Conservation (phyloP, 495 filamentous ascomycete species). For the Peziza echinospora region DNA sequence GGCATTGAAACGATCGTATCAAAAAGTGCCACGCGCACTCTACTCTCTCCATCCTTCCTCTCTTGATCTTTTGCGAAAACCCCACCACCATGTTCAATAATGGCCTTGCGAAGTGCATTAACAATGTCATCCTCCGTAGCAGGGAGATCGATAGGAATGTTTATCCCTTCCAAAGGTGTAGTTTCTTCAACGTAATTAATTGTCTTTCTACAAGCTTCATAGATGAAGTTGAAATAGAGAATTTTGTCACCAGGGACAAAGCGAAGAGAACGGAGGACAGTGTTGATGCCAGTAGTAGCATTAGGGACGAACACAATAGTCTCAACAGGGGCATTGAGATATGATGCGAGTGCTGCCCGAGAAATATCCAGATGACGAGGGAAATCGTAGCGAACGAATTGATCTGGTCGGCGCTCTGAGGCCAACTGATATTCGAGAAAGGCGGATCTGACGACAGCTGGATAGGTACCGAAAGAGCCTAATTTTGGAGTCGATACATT, state of each 20-base stretch:
- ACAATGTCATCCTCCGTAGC: constrained; percentile 29
- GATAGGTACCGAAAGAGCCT: too few relatives aligned
- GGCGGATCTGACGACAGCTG: too few relatives aligned
- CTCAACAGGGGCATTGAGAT: constrained; percentile 38
- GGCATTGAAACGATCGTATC: constrained; percentile 58
- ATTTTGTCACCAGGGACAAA: constrained; percentile 40
- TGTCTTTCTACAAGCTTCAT: constrained; percentile 50
- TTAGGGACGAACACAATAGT: constrained; percentile 63
- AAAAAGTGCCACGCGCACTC: constrained; percentile 42
- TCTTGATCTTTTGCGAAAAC: too few relatives aligned
- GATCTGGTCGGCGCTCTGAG: constrained; percentile 44
- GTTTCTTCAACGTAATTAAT: constrained; percentile 47
- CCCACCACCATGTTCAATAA: too few relatives aligned
- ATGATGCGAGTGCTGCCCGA: constrained; percentile 37
- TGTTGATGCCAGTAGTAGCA: constrained; percentile 60
- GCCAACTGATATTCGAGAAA: constrained; percentile 35
- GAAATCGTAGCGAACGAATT: constrained; percentile 45
- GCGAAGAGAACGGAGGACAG: constrained; percentile 48
- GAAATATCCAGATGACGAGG: constrained; percentile 37
- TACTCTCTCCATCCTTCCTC: constrained; percentile 20
- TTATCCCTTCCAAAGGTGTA: constrained; percentile 21
- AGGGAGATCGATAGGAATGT: constrained; percentile 29
- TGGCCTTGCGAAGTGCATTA: constrained; percentile 21
- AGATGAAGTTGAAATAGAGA: constrained; percentile 51
- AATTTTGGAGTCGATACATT: too few relatives aligned